A percentile compares a stretch with the other conserved stretches of the same genome.
Evolutionary conservation across 306 rosid species (phyloP).

Genomic region (Ceratonia siliqua): DNA sequence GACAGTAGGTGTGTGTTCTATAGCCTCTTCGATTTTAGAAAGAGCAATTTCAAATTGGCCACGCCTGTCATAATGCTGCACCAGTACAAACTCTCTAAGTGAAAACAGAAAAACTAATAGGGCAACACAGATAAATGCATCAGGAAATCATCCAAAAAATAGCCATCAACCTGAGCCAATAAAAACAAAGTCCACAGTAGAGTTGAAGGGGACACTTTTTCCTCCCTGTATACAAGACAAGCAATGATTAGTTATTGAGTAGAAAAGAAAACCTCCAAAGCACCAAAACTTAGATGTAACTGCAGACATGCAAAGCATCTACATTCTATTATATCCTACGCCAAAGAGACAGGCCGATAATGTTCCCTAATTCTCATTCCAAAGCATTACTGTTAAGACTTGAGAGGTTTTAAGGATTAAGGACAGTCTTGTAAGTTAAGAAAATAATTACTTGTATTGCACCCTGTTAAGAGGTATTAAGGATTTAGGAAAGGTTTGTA

Average conservation of each 20-base stretch:
- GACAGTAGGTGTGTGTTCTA: conserved; percentile 90
- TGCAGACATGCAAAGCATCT: background rate
- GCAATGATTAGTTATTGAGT: conserved; percentile 17
- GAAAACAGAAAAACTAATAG: too few species aligned
- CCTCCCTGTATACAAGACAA: conserved; percentile 43
- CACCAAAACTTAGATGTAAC: conserved; percentile 17
- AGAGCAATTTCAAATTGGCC: conserved; percentile 78
- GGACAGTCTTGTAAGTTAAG: too few species aligned
- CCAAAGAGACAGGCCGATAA: background rate
- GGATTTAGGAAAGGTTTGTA: too few species aligned
- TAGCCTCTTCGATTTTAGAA: conserved; percentile 85
- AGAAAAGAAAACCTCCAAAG: conserved; percentile 20
- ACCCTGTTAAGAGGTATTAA: too few species aligned
- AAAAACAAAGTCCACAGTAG: conserved; percentile 74
- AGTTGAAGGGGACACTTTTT: conserved; percentile 76
- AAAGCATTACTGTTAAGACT: too few species aligned
- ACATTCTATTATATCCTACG: background rate
- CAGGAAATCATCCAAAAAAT: background rate
- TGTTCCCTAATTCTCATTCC: background rate
- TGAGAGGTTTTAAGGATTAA: too few species aligned
- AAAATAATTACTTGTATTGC: too few species aligned
- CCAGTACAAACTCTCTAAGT: conserved; percentile 30
- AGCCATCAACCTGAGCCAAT: conserved; percentile 61
- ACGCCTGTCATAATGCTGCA: conserved; percentile 95
- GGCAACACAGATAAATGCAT: background rate